These are phyloP conservation scores for Aphanocladium album DNA, from an alignment of 2,329 filamentous ascomycete genomes.

Conservation along the genomic window DNA sequence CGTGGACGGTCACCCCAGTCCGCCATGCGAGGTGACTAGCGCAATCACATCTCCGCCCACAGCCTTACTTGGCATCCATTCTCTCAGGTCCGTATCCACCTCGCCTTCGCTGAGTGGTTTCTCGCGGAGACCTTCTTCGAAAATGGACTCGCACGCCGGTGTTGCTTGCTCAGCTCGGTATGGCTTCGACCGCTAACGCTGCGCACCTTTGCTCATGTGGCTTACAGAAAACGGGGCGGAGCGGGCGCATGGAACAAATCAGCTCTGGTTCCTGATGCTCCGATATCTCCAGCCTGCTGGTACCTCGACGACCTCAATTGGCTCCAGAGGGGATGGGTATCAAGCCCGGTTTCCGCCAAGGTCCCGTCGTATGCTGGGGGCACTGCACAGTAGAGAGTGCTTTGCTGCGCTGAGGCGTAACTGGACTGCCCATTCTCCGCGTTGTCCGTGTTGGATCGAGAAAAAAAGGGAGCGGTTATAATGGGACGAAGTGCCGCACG, in stretches of 20 bases:
- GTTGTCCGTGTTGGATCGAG: background rate
- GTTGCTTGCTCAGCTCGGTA: background rate
- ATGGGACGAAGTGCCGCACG: background rate
- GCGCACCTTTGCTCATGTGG: background rate
- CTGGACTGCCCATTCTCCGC: background rate
- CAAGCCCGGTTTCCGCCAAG: background rate
- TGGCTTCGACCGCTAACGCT: background rate
- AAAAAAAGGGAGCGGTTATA: background rate
- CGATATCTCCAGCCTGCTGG: background rate
- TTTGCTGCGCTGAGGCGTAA: background rate
- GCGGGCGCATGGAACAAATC: background rate
- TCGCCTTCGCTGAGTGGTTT: background rate
- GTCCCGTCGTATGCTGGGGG: background rate
- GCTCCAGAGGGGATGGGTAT: background rate
- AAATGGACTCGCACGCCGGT: background rate
- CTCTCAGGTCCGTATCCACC: background rate
- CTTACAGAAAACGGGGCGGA: background rate
- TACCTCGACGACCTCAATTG: background rate
- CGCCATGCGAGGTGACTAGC: background rate
- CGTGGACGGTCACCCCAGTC: background rate
- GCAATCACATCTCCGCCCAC: background rate
- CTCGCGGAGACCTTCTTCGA: background rate
- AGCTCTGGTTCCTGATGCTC: background rate
- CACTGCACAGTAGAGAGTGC: background rate
- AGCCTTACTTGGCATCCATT: slow-evolving; percentile 1